Conservation (phyloP, 1,139 yeast species). For the Kodamaea arcana region DNA sequence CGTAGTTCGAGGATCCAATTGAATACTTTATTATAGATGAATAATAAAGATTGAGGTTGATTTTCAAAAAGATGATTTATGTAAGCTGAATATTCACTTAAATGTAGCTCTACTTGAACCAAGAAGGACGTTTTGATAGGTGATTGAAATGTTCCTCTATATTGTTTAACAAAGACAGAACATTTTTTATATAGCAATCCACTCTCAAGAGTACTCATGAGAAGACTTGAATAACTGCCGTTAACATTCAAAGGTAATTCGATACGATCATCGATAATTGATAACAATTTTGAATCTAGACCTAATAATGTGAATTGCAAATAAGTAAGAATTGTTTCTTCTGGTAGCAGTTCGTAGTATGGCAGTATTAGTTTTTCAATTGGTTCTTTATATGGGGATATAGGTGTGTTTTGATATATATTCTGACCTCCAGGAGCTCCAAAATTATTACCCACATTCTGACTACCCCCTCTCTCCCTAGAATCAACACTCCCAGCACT, state of each 20-base stretch:
- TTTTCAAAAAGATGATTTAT: conserved; percentile 49
- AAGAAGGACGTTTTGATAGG: conserved; percentile 64
- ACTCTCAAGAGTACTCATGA: conserved; percentile 64
- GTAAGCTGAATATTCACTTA: conserved; percentile 50
- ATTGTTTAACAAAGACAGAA: conserved; percentile 24
- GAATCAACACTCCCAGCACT: neutral
- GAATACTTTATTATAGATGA: conserved; percentile 42
- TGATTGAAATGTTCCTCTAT: conserved; percentile 30
- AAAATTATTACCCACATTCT: neutral
- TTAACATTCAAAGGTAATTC: conserved; percentile 53
- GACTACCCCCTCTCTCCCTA: neutral
- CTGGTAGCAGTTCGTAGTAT: conserved; percentile 37
- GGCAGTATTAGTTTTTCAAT: conserved; percentile 19
- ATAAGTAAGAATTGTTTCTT: conserved; percentile 50
- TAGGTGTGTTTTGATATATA: conserved; percentile 1
- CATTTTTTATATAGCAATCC: conserved; percentile 61
- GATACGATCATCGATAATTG: conserved; percentile 31
- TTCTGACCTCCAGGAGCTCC: neutral
- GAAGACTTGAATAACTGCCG: conserved; percentile 53
- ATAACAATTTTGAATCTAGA: conserved; percentile 60
- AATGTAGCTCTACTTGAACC: conserved; percentile 50
- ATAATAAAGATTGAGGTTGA: conserved; percentile 33
- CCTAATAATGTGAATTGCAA: conserved; percentile 71
- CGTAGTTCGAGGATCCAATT: conserved; percentile 56
- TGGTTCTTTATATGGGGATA: conserved; percentile 6